phyloP scores from a whole-genome alignment of 176 grass and related monocot species.

The Alopecurus myosuroides region DNA sequence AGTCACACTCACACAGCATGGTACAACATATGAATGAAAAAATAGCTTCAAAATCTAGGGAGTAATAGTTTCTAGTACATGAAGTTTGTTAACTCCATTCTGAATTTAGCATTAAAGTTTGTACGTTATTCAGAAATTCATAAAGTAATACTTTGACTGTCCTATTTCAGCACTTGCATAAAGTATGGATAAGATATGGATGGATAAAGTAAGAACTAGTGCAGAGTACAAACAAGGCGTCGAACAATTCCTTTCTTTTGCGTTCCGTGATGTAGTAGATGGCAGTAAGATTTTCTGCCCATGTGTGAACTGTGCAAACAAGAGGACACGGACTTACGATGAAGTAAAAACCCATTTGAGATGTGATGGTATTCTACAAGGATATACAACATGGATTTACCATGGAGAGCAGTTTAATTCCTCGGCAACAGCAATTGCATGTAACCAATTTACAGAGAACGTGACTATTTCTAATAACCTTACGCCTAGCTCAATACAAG shows the following conservation, averaged over 20 bases:
- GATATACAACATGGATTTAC: not conserved
- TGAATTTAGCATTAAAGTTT: not conserved
- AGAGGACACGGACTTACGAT: not conserved
- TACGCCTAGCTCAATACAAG: not conserved
- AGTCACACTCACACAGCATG: too few relatives aligned
- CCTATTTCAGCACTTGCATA: not conserved
- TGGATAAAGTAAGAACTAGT: not conserved
- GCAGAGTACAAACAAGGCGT: not conserved
- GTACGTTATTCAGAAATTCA: not conserved
- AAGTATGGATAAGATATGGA: not conserved
- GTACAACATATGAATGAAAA: too few relatives aligned
- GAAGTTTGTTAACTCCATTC: too few relatives aligned
- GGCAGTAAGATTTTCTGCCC: not conserved
- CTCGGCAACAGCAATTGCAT: not conserved
- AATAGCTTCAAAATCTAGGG: too few relatives aligned
- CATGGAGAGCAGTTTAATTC: not conserved
- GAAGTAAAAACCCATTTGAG: not conserved
- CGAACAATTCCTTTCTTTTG: not conserved
- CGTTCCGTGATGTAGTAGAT: not conserved
- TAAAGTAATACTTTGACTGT: not conserved
- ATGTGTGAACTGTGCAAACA: not conserved
- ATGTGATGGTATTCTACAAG: not conserved
- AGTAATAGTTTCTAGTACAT: too few relatives aligned
- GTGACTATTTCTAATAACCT: not conserved
- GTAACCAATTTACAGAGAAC: not conserved